Conservation (phyloP, 2,329 filamentous ascomycete genomes). For the Ophiostoma fasciatum region DNA sequence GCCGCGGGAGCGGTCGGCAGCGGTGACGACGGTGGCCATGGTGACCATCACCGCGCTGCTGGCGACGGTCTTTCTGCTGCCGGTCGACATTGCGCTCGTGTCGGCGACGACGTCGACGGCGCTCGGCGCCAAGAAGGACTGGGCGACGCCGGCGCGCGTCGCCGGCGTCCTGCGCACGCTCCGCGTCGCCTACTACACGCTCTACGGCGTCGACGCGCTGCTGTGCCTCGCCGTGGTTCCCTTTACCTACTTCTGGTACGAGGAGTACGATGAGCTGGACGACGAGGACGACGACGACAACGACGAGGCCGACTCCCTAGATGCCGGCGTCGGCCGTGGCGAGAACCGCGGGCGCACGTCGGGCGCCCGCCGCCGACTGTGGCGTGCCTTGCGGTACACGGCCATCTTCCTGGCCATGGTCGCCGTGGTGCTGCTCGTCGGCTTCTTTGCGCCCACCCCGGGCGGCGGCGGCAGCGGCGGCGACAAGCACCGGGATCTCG, state of each 20-base stretch:
- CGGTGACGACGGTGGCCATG: constrained; percentile 73
- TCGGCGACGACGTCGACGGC: constrained; percentile 70
- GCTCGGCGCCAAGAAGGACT: constrained; percentile 76
- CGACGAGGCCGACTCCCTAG: too few relatives aligned
- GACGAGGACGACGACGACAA: constrained; percentile 60
- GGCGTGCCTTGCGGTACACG: constrained; percentile 84
- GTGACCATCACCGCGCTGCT: constrained; percentile 76
- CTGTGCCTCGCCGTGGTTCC: constrained; percentile 83
- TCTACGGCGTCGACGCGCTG: constrained; percentile 84
- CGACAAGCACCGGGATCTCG: constrained; percentile 60
- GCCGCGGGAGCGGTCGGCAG: constrained; percentile 67
- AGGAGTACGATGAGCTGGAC: constrained; percentile 90
- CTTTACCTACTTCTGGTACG: constrained; percentile 96
- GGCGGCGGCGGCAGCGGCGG: constrained; percentile 41
- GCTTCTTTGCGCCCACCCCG: constrained; percentile 82
- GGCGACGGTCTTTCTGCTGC: constrained; percentile 81
- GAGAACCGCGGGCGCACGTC: constrained; percentile 46
- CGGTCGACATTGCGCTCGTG: constrained; percentile 88
- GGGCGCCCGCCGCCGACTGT: constrained; percentile 52
- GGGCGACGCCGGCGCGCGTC: constrained; percentile 75
- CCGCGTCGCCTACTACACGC: constrained; percentile 77
- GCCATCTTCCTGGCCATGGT: constrained; percentile 68
- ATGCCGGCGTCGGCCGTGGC: too few relatives aligned
- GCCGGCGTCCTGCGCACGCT: constrained; percentile 65
- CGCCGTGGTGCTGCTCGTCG: constrained; percentile 72